Conservation (phyloP, 31 red algal genomes). For the Asparagopsis taxiformis region DNA sequence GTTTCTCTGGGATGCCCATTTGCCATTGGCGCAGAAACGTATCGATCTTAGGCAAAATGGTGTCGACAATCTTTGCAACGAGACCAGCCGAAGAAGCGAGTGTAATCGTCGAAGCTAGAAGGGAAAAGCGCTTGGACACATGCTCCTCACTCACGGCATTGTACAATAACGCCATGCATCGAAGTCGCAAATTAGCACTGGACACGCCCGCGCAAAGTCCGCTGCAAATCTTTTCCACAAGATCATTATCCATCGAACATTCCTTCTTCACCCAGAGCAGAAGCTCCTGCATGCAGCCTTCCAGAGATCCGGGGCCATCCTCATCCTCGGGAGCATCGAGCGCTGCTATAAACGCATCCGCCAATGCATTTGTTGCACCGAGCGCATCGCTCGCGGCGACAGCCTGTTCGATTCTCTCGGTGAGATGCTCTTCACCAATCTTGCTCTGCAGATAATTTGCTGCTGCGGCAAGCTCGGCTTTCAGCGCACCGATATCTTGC, state of each 20-base stretch:
- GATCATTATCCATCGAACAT: conserved; percentile 63
- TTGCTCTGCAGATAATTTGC: conserved; percentile 48
- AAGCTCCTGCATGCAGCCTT: conserved; percentile 85
- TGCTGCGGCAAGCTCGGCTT: conserved; percentile 56
- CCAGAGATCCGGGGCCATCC: conserved; percentile 31
- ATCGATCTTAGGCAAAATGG: conserved; percentile 52
- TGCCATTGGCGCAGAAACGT: conserved; percentile 62
- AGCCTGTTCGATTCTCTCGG: conserved; percentile 26
- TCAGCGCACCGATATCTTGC: conserved; percentile 22
- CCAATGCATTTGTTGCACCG: conserved; percentile 38
- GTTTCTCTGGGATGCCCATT: conserved; percentile 26
- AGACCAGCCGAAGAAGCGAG: conserved; percentile 23
- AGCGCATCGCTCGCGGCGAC: conserved; percentile 41
- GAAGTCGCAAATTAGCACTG: conserved; percentile 57
- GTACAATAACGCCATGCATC: conserved; percentile 78
- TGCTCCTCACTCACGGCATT: conserved; percentile 73
- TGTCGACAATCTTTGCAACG: conserved; percentile 40
- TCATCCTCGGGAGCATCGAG: conserved; percentile 52
- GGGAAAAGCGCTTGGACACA: conserved; percentile 43
- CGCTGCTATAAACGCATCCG: conserved; percentile 67
- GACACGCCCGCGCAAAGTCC: conserved; percentile 50
- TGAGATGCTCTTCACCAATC: conserved; percentile 24
- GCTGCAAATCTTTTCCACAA: conserved; percentile 47
- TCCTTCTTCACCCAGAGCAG: conserved; percentile 55
- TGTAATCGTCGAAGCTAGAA: conserved; percentile 58